Percentiles rank a stretch among this genome's conserved stretches.
phyloP scores from a whole-genome alignment of 371 early-diverging fungal species.

The Rhizopus stolonifer region DNA sequence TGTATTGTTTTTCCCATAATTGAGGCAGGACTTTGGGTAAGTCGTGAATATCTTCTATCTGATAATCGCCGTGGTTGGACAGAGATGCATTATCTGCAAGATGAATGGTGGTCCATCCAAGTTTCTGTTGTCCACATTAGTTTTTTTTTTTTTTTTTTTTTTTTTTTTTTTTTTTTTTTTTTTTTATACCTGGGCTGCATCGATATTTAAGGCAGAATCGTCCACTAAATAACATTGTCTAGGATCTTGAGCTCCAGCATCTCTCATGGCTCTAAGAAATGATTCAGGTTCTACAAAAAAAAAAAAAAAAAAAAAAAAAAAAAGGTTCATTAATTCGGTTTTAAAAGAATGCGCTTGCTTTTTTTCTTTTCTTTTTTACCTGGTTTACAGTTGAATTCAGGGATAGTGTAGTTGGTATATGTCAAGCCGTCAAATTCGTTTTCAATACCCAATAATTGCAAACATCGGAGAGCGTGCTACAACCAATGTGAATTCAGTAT shows the following conservation, averaged over 20 bases:
- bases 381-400: constrained; percentile 79
- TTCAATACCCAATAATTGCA: constrained; percentile 62
- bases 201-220: constrained; percentile 69
- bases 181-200: constrained; percentile 52
- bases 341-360: no score
- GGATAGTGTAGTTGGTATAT: constrained; percentile 72
- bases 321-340: no score
- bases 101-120: constrained; percentile 78
- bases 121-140: constrained; percentile 24
- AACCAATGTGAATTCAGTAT: not conserved
- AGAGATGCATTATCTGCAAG: constrained; percentile 49
- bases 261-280: constrained; percentile 68
- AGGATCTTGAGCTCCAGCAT: constrained; percentile 62
- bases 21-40: constrained; percentile 62
- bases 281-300: constrained; percentile 35
- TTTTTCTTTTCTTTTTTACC: constrained; percentile 29
- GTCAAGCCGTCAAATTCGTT: constrained; percentile 80
- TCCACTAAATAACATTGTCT: constrained; percentile 74
- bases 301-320: no score
- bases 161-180: no score
- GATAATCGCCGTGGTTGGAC: constrained; percentile 57
- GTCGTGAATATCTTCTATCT: constrained; percentile 61
- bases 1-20: constrained; percentile 40
- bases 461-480: constrained; percentile 72
- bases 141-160: not conserved